Evolutionary conservation across 2,329 filamentous ascomycete genomes (phyloP).

Genomic region (Teratosphaeria epicoccoides): DNA sequence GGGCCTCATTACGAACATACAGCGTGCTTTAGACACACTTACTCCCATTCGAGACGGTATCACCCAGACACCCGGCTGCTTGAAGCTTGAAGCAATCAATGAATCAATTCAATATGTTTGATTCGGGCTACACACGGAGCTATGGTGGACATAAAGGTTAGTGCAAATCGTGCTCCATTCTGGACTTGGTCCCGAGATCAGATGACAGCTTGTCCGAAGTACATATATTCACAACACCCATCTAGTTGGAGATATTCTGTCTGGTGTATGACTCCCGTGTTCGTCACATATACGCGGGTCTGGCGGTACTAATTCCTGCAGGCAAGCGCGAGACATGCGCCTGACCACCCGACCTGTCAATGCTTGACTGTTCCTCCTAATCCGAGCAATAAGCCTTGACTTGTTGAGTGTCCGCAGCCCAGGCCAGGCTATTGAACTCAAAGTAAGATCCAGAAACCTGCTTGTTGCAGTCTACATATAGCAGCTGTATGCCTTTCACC

Average conservation of each 20-base stretch:
- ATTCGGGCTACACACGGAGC: neutral
- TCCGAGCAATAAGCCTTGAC: neutral
- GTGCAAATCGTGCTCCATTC: too few relatives aligned
- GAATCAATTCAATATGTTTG: neutral
- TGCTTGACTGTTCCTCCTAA: too few relatives aligned
- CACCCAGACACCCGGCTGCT: neutral
- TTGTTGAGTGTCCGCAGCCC: constrained; percentile 2
- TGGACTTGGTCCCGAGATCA: too few relatives aligned
- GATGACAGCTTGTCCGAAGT: too few relatives aligned
- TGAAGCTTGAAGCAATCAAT: neutral
- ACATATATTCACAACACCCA: too few relatives aligned
- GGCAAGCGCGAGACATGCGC: too few relatives aligned
- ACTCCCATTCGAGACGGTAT: neutral
- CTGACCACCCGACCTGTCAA: too few relatives aligned
- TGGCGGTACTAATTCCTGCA: too few relatives aligned
- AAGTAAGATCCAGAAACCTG: constrained; percentile 5
- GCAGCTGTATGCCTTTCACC: constrained; percentile 5
- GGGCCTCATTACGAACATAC: neutral
- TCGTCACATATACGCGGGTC: too few relatives aligned
- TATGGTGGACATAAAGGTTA: neutral
- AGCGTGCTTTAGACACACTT: neutral
- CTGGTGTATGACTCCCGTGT: too few relatives aligned
- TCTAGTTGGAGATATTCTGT: too few relatives aligned
- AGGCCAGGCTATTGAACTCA: constrained; percentile 11
- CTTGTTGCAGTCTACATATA: constrained; percentile 1